These are phyloP conservation scores for Podila minutissima DNA, from an alignment of 192 early-diverging fungal species.

Conservation along the genomic window DNA sequence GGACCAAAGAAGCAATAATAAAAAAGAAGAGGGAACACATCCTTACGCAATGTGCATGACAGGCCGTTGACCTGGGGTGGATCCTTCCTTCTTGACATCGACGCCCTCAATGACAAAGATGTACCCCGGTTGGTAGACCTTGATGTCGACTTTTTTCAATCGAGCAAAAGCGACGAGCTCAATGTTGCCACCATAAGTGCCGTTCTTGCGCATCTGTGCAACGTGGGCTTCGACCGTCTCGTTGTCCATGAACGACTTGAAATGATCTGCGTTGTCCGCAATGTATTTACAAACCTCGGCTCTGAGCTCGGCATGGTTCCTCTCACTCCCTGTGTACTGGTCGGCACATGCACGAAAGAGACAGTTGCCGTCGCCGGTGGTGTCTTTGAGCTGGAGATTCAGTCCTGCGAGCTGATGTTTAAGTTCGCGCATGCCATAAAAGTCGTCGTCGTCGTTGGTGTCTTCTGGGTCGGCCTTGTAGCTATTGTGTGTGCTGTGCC, in stretches of 20 bases:
- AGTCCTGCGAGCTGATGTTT: conserved; percentile 61
- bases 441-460: conserved; percentile 51
- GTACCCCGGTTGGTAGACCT: conserved; percentile 74
- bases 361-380: conserved; percentile 78
- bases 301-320: conserved; percentile 63
- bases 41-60: conserved; percentile 70
- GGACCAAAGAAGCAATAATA: neutral
- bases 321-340: conserved; percentile 69
- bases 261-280: conserved; percentile 64
- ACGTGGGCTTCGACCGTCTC: conserved; percentile 66
- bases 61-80: conserved; percentile 51
- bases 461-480: conserved; percentile 48
- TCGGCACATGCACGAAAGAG: conserved; percentile 71
- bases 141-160: conserved; percentile 68
- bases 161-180: conserved; percentile 79
- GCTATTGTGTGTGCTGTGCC: neutral
- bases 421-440: conserved; percentile 54
- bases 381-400: conserved; percentile 71
- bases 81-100: conserved; percentile 53
- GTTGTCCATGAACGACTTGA: conserved; percentile 71
- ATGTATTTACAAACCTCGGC: conserved; percentile 72
- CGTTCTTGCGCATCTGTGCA: conserved; percentile 63
- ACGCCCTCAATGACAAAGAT: conserved; percentile 77
- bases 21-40: neutral
- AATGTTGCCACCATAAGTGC: conserved; percentile 78